Base-by-base conservation (phyloP, 768 basidiomycete genomes). In the Tricholoma furcatifolium region DNA sequence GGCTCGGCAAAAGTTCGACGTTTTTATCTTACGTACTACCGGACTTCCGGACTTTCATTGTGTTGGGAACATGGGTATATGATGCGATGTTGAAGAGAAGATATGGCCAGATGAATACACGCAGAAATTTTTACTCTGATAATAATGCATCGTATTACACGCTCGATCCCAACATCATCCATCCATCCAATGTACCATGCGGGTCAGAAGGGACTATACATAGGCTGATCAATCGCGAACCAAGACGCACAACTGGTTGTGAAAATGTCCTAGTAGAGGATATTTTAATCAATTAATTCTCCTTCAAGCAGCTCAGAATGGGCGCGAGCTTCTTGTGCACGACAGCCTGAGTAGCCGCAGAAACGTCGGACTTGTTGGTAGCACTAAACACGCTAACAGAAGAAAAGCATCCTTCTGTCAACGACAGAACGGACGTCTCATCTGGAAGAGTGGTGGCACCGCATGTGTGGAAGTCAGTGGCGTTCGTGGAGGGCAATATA, bases 321-420 rank as follows among this genome's bases (percentile, higher is more conserved):
- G 67, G 60, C 2, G 55, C 27, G 43, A 79, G 54, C 44, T 72
- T 68, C 21, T 65, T 58, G 53, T 75, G 58, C 2, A 79, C 78
- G 12, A 62, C 58, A 41, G 44, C 66, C 53, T 81, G 79, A n/a
- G 66, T 67, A 17, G 55, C 60, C n/a, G 75, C 74, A 48, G 62
- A 59, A 23, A 74, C 77, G 61, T 80, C 78, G 18, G 57, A 52
- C 65, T 79, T 78, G 8, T 67, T 75, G 14, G 57, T 66, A 31
- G 74, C 77, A 53, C 75, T 67, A 52, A 77, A 71, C 14, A 77
- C 75, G 54, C 73, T 76, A 35, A 82, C 78, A 32, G 73, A 76
- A 4, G 69, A 73, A 55, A 72, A 73, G 56, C 79, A 80, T 5
- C 78, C 27, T 27, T 27, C 75, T 38, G 30, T 12, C 10, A 59